Evolutionary conservation across 225 moss, liverwort and hornwort genomes (phyloP).

Genomic region (Lunularia cruciata): DNA sequence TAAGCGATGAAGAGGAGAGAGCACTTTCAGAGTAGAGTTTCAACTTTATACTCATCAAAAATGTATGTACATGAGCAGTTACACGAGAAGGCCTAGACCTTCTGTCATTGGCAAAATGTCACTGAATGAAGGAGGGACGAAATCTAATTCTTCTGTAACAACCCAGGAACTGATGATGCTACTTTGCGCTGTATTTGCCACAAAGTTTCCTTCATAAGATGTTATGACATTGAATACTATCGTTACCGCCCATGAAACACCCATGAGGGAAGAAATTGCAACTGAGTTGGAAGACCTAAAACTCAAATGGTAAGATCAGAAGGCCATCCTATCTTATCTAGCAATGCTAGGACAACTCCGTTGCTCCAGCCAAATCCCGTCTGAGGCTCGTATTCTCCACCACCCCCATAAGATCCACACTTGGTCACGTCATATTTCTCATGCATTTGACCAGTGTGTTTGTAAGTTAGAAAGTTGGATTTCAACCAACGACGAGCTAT

Average conservation of each 20-base stretch:
- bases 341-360: slow-evolving; percentile 24
- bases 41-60: not conserved
- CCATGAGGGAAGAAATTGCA: not conserved
- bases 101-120: not conserved
- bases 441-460: slow-evolving; percentile 54
- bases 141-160: not conserved
- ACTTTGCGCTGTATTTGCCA: not conserved
- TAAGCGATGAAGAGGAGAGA: too few species aligned
- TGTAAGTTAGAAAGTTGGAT: slow-evolving; percentile 50
- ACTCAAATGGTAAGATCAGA: slow-evolving; percentile 5
- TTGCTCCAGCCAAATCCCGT: slow-evolving; percentile 35
- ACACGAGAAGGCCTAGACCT: not conserved
- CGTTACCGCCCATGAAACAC: not conserved
- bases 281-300: not conserved
- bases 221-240: too few species aligned
- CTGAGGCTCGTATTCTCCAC: slow-evolving; percentile 41
- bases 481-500: slow-evolving; percentile 53
- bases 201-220: too few species aligned
- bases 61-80: slow-evolving; percentile 6
- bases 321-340: slow-evolving; percentile 22
- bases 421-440: slow-evolving; percentile 61
- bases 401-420: slow-evolving; percentile 57
- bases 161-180: not conserved
- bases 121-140: not conserved
- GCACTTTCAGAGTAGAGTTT: not conserved